These are phyloP conservation scores for Anthracocystis setariae DNA, from an alignment of 1,284 basidiomycete species.

Conservation along the genomic window DNA sequence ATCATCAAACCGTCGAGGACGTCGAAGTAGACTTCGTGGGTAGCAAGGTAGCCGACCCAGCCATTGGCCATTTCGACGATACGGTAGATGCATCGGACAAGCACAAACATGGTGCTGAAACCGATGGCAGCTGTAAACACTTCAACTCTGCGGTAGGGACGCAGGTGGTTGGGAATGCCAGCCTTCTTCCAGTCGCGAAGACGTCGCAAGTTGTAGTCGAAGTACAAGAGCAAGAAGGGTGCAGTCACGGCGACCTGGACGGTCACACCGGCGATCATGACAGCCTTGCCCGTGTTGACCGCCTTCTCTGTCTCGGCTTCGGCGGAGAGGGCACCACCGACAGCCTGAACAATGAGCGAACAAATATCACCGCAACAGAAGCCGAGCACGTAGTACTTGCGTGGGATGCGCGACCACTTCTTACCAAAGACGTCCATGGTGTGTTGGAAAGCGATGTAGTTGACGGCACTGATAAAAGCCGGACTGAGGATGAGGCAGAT, in stretches of 20 bases:
- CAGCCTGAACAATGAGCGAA: conserved; percentile 45
- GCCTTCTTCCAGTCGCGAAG: conserved; percentile 29
- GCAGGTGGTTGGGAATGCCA: conserved; percentile 9
- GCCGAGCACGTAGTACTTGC: conserved; percentile 40
- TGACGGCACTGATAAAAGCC: conserved; percentile 48
- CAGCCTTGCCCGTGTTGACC: conserved; percentile 21
- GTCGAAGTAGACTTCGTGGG: conserved; percentile 36
- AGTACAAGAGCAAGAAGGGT: conserved; percentile 34
- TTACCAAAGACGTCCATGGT: conserved; percentile 45
- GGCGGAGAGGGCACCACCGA: conserved; percentile 38
- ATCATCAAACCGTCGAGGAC: conserved; percentile 48
- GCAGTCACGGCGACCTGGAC: conserved; percentile 44
- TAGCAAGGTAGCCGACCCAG: conserved; percentile 42
- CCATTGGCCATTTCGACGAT: conserved; percentile 50
- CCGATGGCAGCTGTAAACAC: conserved; percentile 29
- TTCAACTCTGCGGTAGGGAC: conserved; percentile 27
- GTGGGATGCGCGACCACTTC: conserved; percentile 42
- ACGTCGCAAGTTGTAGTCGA: conserved; percentile 47
- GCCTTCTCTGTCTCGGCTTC: conserved; percentile 18
- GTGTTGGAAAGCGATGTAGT: conserved; percentile 45
- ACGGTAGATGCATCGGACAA: conserved; percentile 49
- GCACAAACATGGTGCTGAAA: conserved; percentile 38
- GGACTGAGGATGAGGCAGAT: conserved; percentile 52
- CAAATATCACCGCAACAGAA: conserved; percentile 42
- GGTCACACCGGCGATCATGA: conserved; percentile 48